Evolutionary conservation across 495 filamentous ascomycete species (phyloP), one percentile per base, ranked within the genome.

Genomic region (Poronia punctata): DNA sequence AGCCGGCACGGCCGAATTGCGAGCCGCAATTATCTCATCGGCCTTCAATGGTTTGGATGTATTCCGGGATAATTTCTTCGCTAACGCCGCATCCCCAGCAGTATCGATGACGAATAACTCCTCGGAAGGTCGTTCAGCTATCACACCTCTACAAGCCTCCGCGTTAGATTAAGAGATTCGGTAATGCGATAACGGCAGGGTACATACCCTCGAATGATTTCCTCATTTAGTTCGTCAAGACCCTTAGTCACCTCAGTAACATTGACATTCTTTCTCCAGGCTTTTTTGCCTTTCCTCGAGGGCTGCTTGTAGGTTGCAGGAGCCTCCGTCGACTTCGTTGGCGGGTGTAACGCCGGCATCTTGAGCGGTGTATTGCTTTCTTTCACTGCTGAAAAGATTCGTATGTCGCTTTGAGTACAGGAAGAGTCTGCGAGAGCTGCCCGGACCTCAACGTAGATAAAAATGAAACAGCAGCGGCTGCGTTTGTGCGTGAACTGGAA

Each of bases 191-290:
- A 22, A 26, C 19, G 36, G 37, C n/a, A 38, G 24, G 21, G 15
- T 3, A 49, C 69, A 19, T 74, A 90, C 89, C 87, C 88, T 71
- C 80, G 77, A 45, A 93, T 86, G 48, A 93, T 79, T 67, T 95
- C 87, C 29, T 89, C 84, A 45, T 88, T 84, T 49, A 88, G 67
- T 45, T 82, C 65, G 41, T 93, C 84, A 30, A 98, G 76, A 30
- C 93, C 92, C 46, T 81, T 69, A 49, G 87, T 74, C 17, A 98
- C 72, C 39, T 92, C 82, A 10, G 85, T 79, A 34, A 97, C 73
- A 62, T 98, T 88, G 54, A 97, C 85, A 68, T 98, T 93, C 62
- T 97, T 98, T 50, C 92, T 75, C 92, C 92, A 98, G 14, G 92
- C 92, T 64, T 89, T 95, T 68, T 98, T 98, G 46, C 92, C 90